Evolutionary conservation across 352 stramenopile genomes (phyloP).

Genomic region (Phytophthora pseudosyringae): DNA sequence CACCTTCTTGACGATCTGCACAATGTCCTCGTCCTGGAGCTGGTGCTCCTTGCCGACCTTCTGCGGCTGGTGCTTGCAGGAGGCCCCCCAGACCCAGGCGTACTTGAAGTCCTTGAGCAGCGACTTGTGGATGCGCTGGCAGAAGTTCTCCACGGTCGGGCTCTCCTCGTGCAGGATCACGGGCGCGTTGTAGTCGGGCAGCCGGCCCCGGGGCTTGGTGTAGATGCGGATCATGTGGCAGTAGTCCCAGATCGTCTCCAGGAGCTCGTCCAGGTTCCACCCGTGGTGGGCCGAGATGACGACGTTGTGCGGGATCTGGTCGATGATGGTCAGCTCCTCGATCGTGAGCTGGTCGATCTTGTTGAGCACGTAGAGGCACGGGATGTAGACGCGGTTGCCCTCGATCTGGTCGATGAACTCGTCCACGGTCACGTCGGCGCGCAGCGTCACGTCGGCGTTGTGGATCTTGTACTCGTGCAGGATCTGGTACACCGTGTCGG

Average conservation of each 20-base stretch:
- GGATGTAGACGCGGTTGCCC: conserved; percentile 98
- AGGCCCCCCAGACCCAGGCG: conserved; percentile 97
- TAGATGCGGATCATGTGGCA: conserved; percentile 98
- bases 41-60: conserved; percentile 98
- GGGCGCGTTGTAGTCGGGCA: conserved; percentile 96
- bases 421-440: conserved; percentile 97
- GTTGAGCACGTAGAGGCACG: conserved; percentile 99
- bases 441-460: conserved; percentile 96
- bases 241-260: conserved; percentile 98
- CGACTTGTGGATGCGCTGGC: conserved; percentile 93
- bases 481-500: conserved; percentile 94
- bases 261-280: conserved; percentile 99
- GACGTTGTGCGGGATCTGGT: conserved; percentile 98
- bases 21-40: conserved; percentile 98
- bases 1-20: conserved; percentile 98
- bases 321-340: conserved; percentile 98
- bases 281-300: conserved; percentile 96
- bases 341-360: conserved; percentile 99
- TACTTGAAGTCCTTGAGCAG: conserved; percentile 93
- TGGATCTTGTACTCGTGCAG: conserved; percentile 99
- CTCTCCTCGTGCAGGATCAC: conserved; percentile 97
- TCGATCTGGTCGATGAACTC: conserved; percentile 99
- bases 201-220: conserved; percentile 96
- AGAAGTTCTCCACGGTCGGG: conserved; percentile 97
- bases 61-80: conserved; percentile 98